A percentile compares a stretch with the other conserved stretches of the same genome.
Conservation (phyloP, 176 grass and related monocot genomes). For the Ensete ventricosum region DNA sequence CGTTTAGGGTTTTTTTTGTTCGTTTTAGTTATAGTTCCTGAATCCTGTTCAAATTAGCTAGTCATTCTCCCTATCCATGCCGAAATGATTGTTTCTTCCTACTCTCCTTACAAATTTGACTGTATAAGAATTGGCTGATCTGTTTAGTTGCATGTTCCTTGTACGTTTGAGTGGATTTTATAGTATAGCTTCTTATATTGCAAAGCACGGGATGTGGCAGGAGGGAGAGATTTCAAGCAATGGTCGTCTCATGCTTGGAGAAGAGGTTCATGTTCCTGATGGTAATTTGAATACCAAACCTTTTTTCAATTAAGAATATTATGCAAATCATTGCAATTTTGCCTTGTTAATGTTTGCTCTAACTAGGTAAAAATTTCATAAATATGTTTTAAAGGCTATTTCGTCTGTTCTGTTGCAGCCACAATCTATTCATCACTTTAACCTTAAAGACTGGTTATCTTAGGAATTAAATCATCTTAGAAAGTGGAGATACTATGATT, state of each 20-base stretch:
- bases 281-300: background rate
- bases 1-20: background rate
- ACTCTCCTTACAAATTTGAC: background rate
- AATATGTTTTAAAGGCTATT: no score
- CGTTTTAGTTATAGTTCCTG: no score
- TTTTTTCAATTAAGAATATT: no score
- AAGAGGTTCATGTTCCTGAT: background rate
- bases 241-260: conserved; percentile 1
- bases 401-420: no score
- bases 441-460: no score
- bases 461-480: no score
- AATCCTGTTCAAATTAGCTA: background rate
- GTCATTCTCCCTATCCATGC: background rate
- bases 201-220: background rate
- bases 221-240: conserved; percentile 8
- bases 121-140: no score
- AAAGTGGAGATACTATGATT: no score
- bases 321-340: background rate
- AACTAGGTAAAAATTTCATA: no score
- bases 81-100: no score
- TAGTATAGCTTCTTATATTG: background rate
- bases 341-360: background rate
- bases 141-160: no score
- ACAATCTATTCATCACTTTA: no score
- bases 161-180: background rate